phyloP scores from a whole-genome alignment of 1,284 basidiomycete species.

The Trichosporon sp. region DNA sequence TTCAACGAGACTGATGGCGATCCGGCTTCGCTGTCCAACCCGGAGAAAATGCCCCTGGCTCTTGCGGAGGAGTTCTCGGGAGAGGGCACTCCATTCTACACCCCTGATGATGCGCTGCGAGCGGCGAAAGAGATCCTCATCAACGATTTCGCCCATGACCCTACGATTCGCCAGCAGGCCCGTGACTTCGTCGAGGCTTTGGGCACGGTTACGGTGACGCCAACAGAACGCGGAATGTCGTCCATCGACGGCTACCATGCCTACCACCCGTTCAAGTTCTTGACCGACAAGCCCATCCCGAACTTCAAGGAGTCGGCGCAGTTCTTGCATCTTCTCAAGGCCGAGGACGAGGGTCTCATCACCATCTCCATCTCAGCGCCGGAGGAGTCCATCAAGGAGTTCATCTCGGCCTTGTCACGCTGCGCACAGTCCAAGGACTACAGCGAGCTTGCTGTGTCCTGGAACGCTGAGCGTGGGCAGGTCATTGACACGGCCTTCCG shows the following conservation, averaged over 20 bases:
- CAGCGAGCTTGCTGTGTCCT: conserved; percentile 77
- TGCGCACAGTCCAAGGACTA: conserved; percentile 82
- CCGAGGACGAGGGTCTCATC: conserved; percentile 83
- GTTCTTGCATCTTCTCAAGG: conserved; percentile 85
- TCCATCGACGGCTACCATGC: conserved; percentile 88
- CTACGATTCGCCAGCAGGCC: conserved; percentile 74
- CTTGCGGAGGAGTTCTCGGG: conserved; percentile 47
- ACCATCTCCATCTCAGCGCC: conserved; percentile 65
- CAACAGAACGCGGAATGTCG: conserved; percentile 83
- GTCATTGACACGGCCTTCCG: conserved; percentile 75
- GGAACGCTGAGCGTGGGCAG: conserved; percentile 82
- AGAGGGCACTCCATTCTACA: conserved; percentile 29
- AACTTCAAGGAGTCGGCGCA: conserved; percentile 68
- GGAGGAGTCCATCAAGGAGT: conserved; percentile 58
- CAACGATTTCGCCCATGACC: conserved; percentile 90
- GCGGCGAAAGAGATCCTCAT: conserved; percentile 73
- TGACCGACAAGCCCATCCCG: conserved; percentile 72
- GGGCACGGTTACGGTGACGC: conserved; percentile 74
- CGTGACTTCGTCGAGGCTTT: conserved; percentile 71
- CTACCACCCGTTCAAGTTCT: conserved; percentile 96
- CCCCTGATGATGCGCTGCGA: conserved; percentile 35
- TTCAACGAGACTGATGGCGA: conserved; percentile 37
- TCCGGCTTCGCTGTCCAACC: conserved; percentile 39
- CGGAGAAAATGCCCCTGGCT: conserved; percentile 31
- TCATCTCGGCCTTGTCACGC: conserved; percentile 65